phyloP scores from a whole-genome alignment of 805 yeast genomes.

The Starmerella vaccinii region DNA sequence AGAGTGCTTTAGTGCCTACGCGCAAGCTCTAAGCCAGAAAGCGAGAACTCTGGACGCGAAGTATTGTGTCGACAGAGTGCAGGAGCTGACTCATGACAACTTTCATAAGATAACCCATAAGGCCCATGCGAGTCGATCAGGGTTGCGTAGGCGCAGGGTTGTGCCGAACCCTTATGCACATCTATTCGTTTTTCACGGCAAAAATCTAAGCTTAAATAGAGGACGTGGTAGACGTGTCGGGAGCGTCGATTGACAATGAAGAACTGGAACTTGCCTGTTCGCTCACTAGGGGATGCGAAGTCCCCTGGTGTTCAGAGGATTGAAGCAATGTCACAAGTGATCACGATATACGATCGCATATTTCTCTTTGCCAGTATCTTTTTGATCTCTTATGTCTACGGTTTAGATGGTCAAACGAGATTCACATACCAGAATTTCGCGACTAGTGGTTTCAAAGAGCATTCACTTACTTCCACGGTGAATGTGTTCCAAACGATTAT shows the following conservation, averaged over 20 bases:
- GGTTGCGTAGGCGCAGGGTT: neutral
- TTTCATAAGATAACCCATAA: too few species aligned
- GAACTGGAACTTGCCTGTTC: slow-evolving; percentile 2
- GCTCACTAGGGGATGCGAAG: slow-evolving; percentile 9
- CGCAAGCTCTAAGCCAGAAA: too few species aligned
- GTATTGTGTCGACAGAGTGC: too few species aligned
- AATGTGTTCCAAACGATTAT: slow-evolving; percentile 41
- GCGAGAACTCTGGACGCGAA: too few species aligned
- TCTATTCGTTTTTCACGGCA: neutral
- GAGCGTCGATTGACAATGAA: neutral
- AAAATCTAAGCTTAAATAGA: neutral
- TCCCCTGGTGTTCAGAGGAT: slow-evolving; percentile 44
- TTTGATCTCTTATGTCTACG: slow-evolving; percentile 47
- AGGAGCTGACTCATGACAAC: too few species aligned
- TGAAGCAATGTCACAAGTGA: slow-evolving; percentile 46
- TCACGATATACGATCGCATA: slow-evolving; percentile 33
- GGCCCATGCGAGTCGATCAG: neutral
- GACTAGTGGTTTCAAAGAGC: slow-evolving; percentile 42
- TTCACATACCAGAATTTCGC: slow-evolving; percentile 47
- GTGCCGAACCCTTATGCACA: neutral
- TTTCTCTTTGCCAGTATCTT: slow-evolving; percentile 42
- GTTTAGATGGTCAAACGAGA: slow-evolving; percentile 50
- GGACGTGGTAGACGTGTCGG: neutral
- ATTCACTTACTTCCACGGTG: slow-evolving; percentile 51
- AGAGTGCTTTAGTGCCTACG: too few species aligned